Evolutionary conservation across 75 land plant genomes (phyloP).

Genomic region (Chamaecyparis obtusa): DNA sequence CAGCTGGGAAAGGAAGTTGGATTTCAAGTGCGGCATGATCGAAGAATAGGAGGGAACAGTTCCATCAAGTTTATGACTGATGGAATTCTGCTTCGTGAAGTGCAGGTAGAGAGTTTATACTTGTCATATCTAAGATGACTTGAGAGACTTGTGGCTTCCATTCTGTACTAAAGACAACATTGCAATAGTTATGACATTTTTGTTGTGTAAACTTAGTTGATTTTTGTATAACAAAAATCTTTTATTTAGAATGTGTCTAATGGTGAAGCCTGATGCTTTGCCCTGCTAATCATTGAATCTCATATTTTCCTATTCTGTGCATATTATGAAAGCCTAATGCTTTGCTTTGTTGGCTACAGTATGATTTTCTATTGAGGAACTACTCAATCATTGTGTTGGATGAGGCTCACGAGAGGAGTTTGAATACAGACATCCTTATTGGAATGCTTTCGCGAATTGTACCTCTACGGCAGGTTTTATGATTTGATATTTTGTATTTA

Average conservation of each 20-base stretch:
- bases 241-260: background rate
- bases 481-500: background rate
- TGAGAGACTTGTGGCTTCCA: background rate
- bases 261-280: background rate
- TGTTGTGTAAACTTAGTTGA: background rate
- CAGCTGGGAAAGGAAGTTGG: constrained; percentile 95
- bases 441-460: constrained; percentile 94
- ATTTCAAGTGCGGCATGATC: constrained; percentile 96
- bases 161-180: background rate
- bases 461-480: constrained; percentile 68
- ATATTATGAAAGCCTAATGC: constrained; percentile 5
- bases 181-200: background rate
- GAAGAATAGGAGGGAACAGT: constrained; percentile 62
- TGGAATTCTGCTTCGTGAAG: constrained; percentile 96
- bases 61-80: constrained; percentile 99
- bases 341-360: constrained; percentile 43
- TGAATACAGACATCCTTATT: constrained; percentile 96
- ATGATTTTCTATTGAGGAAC: constrained; percentile 73
- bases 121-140: background rate
- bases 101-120: constrained; percentile 48
- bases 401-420: constrained; percentile 98
- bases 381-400: constrained; percentile 92
- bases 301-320: background rate
- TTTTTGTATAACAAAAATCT: background rate
- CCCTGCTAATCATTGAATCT: background rate